Evolutionary conservation across 1,139 yeast genomes (phyloP), one percentile per base, ranked within the genome.

Genomic region (Hyphopichia fennica): DNA sequence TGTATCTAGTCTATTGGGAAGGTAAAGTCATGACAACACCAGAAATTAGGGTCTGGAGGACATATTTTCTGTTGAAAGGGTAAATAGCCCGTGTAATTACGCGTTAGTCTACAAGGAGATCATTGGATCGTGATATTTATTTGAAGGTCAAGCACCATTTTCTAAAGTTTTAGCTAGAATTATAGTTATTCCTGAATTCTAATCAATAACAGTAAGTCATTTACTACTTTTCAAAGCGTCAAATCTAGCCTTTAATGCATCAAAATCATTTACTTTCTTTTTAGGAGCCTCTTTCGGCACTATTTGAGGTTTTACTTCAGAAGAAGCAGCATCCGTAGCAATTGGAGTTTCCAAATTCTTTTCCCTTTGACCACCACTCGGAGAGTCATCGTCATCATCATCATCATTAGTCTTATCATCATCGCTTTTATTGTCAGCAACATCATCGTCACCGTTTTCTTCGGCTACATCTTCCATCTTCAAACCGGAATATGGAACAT

Each of bases 401-500:
- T 50, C 53, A 34, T 41, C 50, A 22, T 44, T 45, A n/a, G n/a
- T n/a, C 34, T 52, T 49, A 8, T 45, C 52, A 15, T 42, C 46
- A 16, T 49, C 52, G 31, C 39, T 49, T 19, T 42, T 45, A 22
- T 30, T 17, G 3, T 31, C 5, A 4, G n/a, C 27, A 17, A 13
- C 4, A 14, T 15, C 16, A 18, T 20, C 18, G 4, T 46, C 48
- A 11, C 41, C 51, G 4, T 40, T 57, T 13, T 51, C 56, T 3
- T 56, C 59, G n/a, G 48, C 54, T 4, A 51, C 58, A 1, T 50
- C 61, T 3, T 52, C 62, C 3, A 45, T 56, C 2, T 45, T 56
- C 43, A 82, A 58, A 18, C 81, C 84, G 37, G 87, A 80, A 55
- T 80, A 88, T 0, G 91, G 88, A 2, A 84, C 95, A 34, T 75